A percentile compares a stretch with the other conserved stretches of the same genome.
These are phyloP conservation scores for Sphaerulina vaccinii DNA, from an alignment of 2,329 filamentous ascomycete genomes.

Conservation along the genomic window DNA sequence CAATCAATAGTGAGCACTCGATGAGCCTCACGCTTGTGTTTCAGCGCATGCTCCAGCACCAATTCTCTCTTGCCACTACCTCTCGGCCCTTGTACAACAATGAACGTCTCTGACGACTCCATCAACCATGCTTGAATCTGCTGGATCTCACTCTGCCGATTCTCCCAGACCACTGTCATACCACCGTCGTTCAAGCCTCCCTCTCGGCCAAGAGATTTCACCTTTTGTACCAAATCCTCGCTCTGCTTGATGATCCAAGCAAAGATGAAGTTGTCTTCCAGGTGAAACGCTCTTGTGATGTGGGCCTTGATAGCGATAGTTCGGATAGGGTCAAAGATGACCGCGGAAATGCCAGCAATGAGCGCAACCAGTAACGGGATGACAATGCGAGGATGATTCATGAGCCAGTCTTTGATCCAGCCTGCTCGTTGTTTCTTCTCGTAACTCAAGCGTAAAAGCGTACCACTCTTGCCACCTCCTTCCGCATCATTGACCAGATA, in stretches of 20 bases:
- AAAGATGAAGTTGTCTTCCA: slow-evolving; percentile 71
- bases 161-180: slow-evolving; percentile 81
- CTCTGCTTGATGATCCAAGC: slow-evolving; percentile 78
- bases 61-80: slow-evolving; percentile 90
- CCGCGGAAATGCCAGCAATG: slow-evolving; percentile 77
- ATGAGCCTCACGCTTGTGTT: slow-evolving; percentile 57
- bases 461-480: slow-evolving; percentile 74
- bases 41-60: slow-evolving; percentile 78
- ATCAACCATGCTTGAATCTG: slow-evolving; percentile 82
- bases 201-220: slow-evolving; percentile 43
- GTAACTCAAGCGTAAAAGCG: slow-evolving; percentile 77
- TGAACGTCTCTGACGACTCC: slow-evolving; percentile 87
- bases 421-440: slow-evolving; percentile 74
- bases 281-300: slow-evolving; percentile 72
- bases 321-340: slow-evolving; percentile 89
- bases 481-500: slow-evolving; percentile 65
- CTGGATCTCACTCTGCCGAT: slow-evolving; percentile 76
- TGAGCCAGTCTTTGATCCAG: slow-evolving; percentile 83
- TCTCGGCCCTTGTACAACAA: slow-evolving; percentile 87
- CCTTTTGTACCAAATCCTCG: slow-evolving; percentile 57
- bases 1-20: slow-evolving; percentile 87
- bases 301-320: slow-evolving; percentile 90
- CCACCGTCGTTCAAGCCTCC: slow-evolving; percentile 61
- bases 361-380: slow-evolving; percentile 80
- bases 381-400: slow-evolving; percentile 81